Conservation (phyloP, 306 rosid genomes). For the Sesbania bispinosa region DNA sequence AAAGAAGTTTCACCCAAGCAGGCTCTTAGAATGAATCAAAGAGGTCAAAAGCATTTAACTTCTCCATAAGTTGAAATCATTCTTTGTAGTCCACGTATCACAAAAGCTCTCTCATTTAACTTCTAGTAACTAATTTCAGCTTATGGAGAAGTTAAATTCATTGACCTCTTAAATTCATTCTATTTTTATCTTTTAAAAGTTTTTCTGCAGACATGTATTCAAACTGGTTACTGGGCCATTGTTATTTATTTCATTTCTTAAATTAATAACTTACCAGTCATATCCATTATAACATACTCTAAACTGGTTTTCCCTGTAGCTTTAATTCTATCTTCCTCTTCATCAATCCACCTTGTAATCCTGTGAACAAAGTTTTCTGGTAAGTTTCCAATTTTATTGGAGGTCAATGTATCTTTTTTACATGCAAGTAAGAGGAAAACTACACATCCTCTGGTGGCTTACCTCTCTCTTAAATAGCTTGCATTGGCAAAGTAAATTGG, state of each 20-base stretch:
- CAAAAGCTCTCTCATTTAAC: too few species aligned
- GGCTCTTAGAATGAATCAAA: too few species aligned
- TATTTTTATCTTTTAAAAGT: too few species aligned
- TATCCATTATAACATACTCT: constrained; percentile 70
- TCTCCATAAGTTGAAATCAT: too few species aligned
- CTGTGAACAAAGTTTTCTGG: constrained; percentile 32
- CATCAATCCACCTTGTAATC: constrained; percentile 92
- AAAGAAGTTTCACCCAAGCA: too few species aligned
- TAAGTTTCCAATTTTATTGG: not conserved
- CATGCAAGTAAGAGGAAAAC: not conserved
- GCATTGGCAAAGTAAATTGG: constrained; percentile 81
- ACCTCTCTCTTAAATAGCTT: constrained; percentile 82
- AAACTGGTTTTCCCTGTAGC: constrained; percentile 51
- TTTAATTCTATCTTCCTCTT: constrained; percentile 83
- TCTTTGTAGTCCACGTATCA: too few species aligned
- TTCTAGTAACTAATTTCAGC: too few species aligned
- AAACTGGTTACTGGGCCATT: too few species aligned
- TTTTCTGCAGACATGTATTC: too few species aligned
- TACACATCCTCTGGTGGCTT: not conserved
- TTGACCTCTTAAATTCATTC: too few species aligned
- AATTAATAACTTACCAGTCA: constrained; percentile 55
- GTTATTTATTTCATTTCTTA: not conserved
- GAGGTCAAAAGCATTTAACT: too few species aligned
- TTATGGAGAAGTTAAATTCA: too few species aligned
- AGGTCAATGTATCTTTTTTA: not conserved